Evolutionary conservation across 352 stramenopile genomes (phyloP).

Genomic region (Globisporangium nagaii): DNA sequence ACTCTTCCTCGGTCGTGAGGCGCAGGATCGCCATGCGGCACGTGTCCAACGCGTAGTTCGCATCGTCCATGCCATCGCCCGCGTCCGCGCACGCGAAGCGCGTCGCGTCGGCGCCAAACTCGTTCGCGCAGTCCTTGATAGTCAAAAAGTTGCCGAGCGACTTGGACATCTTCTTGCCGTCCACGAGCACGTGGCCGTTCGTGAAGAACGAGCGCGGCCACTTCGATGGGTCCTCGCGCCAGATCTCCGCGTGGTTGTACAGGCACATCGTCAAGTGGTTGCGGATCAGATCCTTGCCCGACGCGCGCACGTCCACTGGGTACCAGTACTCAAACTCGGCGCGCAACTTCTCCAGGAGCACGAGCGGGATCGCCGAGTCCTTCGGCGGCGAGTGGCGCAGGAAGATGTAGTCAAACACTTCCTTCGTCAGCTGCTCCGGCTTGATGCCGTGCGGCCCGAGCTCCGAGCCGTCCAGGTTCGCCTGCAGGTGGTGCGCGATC

Average conservation of each 20-base stretch:
- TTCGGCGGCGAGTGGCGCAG: slow-evolving; percentile 82
- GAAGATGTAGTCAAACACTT: slow-evolving; percentile 99
- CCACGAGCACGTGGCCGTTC: slow-evolving; percentile 96
- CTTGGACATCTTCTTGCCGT: slow-evolving; percentile 99
- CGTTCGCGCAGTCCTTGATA: slow-evolving; percentile 94
- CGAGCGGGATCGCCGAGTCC: slow-evolving; percentile 83
- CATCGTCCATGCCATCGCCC: slow-evolving; percentile 97
- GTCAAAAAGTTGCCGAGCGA: slow-evolving; percentile 99
- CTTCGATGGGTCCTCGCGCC: slow-evolving; percentile 95
- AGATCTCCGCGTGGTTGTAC: slow-evolving; percentile 99
- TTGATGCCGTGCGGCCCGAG: slow-evolving; percentile 84
- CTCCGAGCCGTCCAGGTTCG: slow-evolving; percentile 92
- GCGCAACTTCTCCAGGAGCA: slow-evolving; percentile 92
- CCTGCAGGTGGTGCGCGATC: slow-evolving; percentile 97
- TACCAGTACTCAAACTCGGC: slow-evolving; percentile 99
- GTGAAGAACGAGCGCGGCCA: slow-evolving; percentile 98
- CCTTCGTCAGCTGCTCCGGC: slow-evolving; percentile 88
- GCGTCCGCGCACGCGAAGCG: slow-evolving; percentile 98
- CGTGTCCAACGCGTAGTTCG: slow-evolving; percentile 97
- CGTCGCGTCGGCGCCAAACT: slow-evolving; percentile 96
- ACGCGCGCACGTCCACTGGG: slow-evolving; percentile 97
- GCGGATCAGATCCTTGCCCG: slow-evolving; percentile 94
- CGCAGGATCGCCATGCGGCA: slow-evolving; percentile 97
- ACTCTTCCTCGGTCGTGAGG: slow-evolving; percentile 96
- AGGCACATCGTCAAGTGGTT: slow-evolving; percentile 99